Base-by-base conservation (phyloP, 2,329 filamentous ascomycete species). In the Mycogone perniciosa region DNA sequence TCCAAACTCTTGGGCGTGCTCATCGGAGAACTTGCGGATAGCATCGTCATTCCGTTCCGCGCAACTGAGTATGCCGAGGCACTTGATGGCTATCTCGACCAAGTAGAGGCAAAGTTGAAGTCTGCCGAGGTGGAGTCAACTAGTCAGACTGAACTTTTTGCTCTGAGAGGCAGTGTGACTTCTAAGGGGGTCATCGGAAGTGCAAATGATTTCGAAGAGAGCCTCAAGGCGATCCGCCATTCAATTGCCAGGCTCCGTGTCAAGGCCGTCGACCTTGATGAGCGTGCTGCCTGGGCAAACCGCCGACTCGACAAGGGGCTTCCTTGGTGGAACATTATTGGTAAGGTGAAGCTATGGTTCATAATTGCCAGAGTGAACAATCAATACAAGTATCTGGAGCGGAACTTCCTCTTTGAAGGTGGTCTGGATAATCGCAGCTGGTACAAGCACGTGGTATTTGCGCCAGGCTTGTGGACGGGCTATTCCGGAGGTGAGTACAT, bases 401-500 rank as follows among this genome's bases (percentile, higher is more conserved):
- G 90, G 11, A 76, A 84, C 46, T 96, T 96, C 67, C 61, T 96
- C 55, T 86, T 89, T 60, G 70, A 81, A 4, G 75, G 78, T 3
- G 92, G 92, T 1, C 70, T 97, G 20, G 91, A 96, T 64, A 82
- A 82, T 1, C 75, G 92, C 53, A 73, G 74, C 27, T 96, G 90
- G 90, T 97, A 92, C 73, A 96, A 96, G 72, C 92, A 96, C 62
- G 86, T 96, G 2, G 86, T 96, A 1, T 96, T 95, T 68, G 91
- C 91, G 1, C 91, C 91, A 0, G 91, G 91, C 0, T 67, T 92
- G 44, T 95, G 90, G 89, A 96, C 89, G 0, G 91, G 91, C 0
- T 96, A 96, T 67, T 75, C 89, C 0, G 91, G 90, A 62, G 80
- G 81, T 84, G 61, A 68, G 77, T 71, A 20, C 11, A 29, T 41